Evolutionary conservation across 129 eudicot species (phyloP).

Genomic region (Helianthus annuus): DNA sequence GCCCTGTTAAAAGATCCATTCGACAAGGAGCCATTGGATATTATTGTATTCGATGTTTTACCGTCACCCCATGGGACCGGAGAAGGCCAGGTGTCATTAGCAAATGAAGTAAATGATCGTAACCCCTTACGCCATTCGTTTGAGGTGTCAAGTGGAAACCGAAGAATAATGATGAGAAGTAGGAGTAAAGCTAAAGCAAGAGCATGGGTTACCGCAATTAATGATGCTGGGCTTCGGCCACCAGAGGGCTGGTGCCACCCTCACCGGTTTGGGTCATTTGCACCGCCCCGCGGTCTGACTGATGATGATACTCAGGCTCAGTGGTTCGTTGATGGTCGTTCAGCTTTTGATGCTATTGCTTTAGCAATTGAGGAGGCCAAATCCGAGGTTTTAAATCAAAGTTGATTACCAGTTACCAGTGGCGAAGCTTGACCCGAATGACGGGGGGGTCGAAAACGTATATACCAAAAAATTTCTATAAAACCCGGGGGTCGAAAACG

Average conservation of each 20-base stretch:
- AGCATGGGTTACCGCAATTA: slow-evolving; percentile 92
- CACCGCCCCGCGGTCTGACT: slow-evolving; percentile 85
- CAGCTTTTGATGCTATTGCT: slow-evolving; percentile 97
- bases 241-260: slow-evolving; percentile 99
- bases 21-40: slow-evolving; percentile 84
- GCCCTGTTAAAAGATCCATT: slow-evolving; percentile 88
- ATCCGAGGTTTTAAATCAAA: slow-evolving; percentile 66
- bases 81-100: slow-evolving; percentile 70
- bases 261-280: slow-evolving; percentile 94
- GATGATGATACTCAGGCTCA: slow-evolving; percentile 96
- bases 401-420: not conserved
- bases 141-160: slow-evolving; percentile 92
- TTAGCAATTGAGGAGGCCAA: slow-evolving; percentile 91
- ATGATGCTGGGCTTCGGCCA: slow-evolving; percentile 93
- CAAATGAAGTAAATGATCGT: slow-evolving; percentile 75
- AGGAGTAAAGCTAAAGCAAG: slow-evolving; percentile 65
- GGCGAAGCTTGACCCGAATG: too few relatives aligned
- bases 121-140: slow-evolving; percentile 93
- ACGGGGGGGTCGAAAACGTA: too few relatives aligned
- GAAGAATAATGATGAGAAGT: slow-evolving; percentile 73
- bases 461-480: too few relatives aligned
- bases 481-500: too few relatives aligned
- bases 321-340: slow-evolving; percentile 95
- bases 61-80: slow-evolving; percentile 82
- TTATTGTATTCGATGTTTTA: slow-evolving; percentile 89